Evolutionary conservation across 805 yeast species (phyloP).

Genomic region (Saccharomycopsis malanga): DNA sequence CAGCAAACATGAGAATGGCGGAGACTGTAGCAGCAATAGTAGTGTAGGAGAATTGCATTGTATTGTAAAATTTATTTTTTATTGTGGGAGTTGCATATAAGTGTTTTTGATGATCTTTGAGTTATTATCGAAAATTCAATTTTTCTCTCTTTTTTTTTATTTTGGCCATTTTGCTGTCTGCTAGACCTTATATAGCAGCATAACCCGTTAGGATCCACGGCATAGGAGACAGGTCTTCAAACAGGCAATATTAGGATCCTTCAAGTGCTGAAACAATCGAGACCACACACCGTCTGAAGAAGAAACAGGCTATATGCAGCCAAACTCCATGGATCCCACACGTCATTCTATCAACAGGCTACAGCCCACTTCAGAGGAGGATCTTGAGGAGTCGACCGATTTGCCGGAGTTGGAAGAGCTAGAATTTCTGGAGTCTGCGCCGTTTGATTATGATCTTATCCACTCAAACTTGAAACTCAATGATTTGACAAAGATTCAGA

Average conservation of each 20-base stretch:
- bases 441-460: neutral
- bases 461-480: neutral
- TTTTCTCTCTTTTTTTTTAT: neutral
- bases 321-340: no score
- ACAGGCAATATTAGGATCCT: neutral
- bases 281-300: no score
- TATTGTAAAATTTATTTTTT: neutral
- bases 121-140: no score
- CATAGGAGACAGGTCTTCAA: neutral
- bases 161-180: neutral
- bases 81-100: neutral
- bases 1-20: neutral
- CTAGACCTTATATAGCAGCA: neutral
- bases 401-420: neutral
- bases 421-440: neutral
- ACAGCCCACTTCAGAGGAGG: neutral
- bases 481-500: neutral
- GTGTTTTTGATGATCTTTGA: no score
- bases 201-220: neutral
- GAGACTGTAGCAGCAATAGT: neutral
- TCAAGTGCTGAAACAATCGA: neutral
- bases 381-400: neutral
- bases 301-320: neutral
- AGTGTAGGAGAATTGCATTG: neutral
- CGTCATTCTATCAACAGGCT: neutral